These are phyloP conservation scores for Termitomyces sp. DNA, from an alignment of 768 basidiomycete genomes.

Conservation along the genomic window DNA sequence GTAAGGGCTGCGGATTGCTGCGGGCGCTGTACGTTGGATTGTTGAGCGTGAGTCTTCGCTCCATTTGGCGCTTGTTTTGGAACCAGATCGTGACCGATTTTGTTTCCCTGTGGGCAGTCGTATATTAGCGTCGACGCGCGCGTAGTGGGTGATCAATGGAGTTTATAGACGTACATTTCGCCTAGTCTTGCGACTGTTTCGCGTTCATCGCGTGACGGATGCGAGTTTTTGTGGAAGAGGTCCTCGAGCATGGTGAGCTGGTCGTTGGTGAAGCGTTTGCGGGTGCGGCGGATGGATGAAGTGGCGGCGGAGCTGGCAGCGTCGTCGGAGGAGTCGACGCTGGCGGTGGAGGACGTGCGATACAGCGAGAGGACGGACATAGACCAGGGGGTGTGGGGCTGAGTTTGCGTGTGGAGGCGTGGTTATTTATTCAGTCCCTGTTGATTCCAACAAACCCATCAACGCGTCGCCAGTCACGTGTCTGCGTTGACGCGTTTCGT, in stretches of 20 bases:
- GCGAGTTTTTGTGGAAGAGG: conserved; percentile 65
- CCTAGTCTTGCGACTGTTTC: conserved; percentile 56
- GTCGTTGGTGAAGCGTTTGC: conserved; percentile 61
- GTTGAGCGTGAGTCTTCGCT: conserved; percentile 48
- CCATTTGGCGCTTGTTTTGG: conserved; percentile 75
- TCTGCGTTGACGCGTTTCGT: conserved; percentile 7
- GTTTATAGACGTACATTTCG: conserved; percentile 48
- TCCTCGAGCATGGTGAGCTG: conserved; percentile 72
- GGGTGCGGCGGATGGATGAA: conserved; percentile 45
- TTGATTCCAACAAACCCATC: conserved; percentile 19
- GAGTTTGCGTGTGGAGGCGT: conserved; percentile 6
- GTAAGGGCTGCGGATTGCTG: conserved; percentile 17
- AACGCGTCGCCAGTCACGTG: conserved; percentile 17
- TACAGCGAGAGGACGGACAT: conserved; percentile 17
- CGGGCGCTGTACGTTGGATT: conserved; percentile 23
- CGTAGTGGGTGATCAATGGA: not conserved
- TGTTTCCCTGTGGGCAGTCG: conserved; percentile 40
- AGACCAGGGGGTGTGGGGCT: conserved; percentile 1
- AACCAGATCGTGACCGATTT: conserved; percentile 80
- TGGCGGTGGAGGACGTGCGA: conserved; percentile 51
- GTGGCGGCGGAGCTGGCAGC: conserved; percentile 26
- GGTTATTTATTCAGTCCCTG: conserved; percentile 16
- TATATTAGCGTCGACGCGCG: conserved; percentile 8
- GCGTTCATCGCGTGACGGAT: conserved; percentile 71
- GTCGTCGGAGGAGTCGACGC: conserved; percentile 47